Percentiles rank a stretch among this genome's conserved stretches.
Conservation (phyloP, 1,284 basidiomycete species). For the Leccinum laetum region DNA sequence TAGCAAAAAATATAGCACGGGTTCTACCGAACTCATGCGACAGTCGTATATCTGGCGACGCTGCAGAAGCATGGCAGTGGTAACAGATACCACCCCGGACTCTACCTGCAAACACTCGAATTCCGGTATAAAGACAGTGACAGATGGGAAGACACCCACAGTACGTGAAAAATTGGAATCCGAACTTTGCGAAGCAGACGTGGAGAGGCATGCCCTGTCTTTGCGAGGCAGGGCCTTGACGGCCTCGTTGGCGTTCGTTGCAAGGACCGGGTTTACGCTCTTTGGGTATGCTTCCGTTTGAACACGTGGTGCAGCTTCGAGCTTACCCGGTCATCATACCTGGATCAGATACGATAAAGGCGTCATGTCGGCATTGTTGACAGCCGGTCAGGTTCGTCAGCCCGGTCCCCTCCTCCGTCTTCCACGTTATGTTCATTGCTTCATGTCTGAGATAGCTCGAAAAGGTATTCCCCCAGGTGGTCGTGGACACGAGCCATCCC, state of each 20-base stretch:
- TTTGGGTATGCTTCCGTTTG: conserved; percentile 26
- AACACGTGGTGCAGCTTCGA: neutral
- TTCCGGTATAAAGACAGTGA: neutral
- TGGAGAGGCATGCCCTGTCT: conserved; percentile 19
- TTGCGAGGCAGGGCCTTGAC: conserved; percentile 28
- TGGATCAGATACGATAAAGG: conserved; percentile 32
- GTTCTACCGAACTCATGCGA: conserved; percentile 5
- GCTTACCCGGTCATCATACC: conserved; percentile 2
- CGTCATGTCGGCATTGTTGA: conserved; percentile 31
- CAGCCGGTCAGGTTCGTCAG: conserved; percentile 20
- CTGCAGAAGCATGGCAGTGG: neutral
- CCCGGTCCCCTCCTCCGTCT: neutral
- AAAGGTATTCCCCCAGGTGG: conserved; percentile 25
- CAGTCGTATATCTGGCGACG: too few species aligned
- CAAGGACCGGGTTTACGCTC: conserved; percentile 32
- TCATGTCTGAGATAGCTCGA: conserved; percentile 14
- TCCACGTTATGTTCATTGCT: neutral
- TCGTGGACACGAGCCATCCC: conserved; percentile 28
- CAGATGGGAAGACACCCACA: conserved; percentile 14
- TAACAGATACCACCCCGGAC: neutral
- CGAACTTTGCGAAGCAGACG: conserved; percentile 18
- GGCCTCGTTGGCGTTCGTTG: conserved; percentile 27
- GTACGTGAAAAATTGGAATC: neutral
- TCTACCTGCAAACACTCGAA: conserved; percentile 1
- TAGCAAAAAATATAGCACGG: neutral